Base-by-base conservation (phyloP, 1,139 yeast genomes). In the Pichia sp. region DNA sequence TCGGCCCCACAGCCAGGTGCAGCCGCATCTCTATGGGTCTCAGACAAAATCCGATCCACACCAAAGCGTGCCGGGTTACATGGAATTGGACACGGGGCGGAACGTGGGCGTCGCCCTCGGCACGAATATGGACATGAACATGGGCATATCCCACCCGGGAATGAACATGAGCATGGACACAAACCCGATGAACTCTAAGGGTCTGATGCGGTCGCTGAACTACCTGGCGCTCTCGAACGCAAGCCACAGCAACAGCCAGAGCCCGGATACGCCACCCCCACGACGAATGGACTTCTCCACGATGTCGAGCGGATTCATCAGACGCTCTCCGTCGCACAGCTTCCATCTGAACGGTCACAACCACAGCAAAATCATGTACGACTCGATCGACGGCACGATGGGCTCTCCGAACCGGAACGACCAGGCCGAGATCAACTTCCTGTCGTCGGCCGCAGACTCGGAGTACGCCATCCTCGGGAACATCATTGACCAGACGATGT, bases 391-490 rank as follows among this genome's bases (percentile, higher is more conserved):
- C 3, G 43, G 27, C 17, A 17, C 31, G 24, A 49, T 31, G 30
- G 24, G 17, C 24, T 17, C 34, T 20, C 14, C 17, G 34, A 27
- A 20, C 5, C 9, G 24, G 14, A 31, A 5, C 20, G 31, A 29
- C 16, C 30, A 36, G 38, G 49, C 49, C n/a, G 56, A 54, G 7
- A 50, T 51, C 1, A 40, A 51, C 30, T 84, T 89, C 65, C 72
- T 87, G 58, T 85, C 95, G 1, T 74, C 84, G 16, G 93, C 96
- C 0, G 92, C 93, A 0, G 88, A 87, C 64, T 74, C 85, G 59
- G 97, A 90, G 64, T 88, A 89, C 64, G 78, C 89, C 4, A 84
- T 89, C 1, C 71, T 90, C 45, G 85, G 95, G n/a, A 83, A 79
- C 59, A 87, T 89, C 52, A 77, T 87, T 41, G 84, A 78, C 52